These are phyloP conservation scores for Leptographium flavum DNA, from an alignment of 2,329 filamentous ascomycete species.

Conservation along the genomic window DNA sequence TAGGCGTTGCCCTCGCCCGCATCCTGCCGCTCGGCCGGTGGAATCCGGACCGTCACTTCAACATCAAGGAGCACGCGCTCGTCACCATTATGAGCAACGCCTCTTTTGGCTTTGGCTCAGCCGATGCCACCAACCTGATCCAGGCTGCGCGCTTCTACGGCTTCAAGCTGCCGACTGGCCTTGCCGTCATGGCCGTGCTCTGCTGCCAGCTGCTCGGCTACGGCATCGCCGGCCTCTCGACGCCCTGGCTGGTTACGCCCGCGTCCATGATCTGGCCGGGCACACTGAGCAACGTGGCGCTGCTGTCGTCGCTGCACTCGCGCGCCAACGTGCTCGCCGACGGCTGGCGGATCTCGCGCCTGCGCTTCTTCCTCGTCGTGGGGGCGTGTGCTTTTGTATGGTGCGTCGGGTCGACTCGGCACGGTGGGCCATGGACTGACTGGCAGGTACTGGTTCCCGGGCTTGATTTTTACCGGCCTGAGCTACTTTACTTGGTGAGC, in stretches of 20 bases:
- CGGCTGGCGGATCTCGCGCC: constrained; percentile 42
- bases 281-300: constrained; percentile 22
- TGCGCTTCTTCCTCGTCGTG: constrained; percentile 41
- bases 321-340: constrained; percentile 21
- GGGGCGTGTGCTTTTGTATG: constrained; percentile 36
- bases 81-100: constrained; percentile 34
- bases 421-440: too few relatives aligned
- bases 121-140: constrained; percentile 30
- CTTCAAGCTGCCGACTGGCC: constrained; percentile 22
- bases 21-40: constrained; percentile 22
- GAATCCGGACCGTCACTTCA: constrained; percentile 28
- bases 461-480: constrained; percentile 47
- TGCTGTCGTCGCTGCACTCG: constrained; percentile 23
- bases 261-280: constrained; percentile 24
- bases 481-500: constrained; percentile 45
- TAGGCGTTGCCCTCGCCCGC: constrained; percentile 24
- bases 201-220: constrained; percentile 24
- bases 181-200: constrained; percentile 22
- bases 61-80: constrained; percentile 31
- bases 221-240: constrained; percentile 22
- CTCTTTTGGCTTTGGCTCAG: constrained; percentile 29
- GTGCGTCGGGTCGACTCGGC: constrained; percentile 12
- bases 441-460: constrained; percentile 40
- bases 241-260: constrained; percentile 22
- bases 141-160: constrained; percentile 27